Evolutionary conservation across 768 basidiomycete genomes (phyloP), one percentile per base, ranked within the genome.

Genomic region (Kwoniella pini): DNA sequence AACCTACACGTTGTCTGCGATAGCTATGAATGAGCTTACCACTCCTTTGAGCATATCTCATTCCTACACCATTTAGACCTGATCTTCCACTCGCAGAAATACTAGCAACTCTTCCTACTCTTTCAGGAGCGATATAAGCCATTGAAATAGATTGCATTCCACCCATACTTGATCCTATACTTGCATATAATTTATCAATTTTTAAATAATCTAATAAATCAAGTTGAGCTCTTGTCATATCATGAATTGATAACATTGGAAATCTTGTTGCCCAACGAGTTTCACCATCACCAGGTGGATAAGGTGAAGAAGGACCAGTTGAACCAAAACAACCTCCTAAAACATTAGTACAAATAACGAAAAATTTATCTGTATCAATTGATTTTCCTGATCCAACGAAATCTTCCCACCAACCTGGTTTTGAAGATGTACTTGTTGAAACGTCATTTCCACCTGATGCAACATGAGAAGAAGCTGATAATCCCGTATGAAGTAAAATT

Each of bases 371-470:
- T 5, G 96, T 98, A 81, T 99, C 96, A 40, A 99, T 82, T 10
- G 94, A 86, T 70, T 88, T 91, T 51, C 91, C 91, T 3, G 95
- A 92, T 0, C 96, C 96, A 66, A 99, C 93, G 80, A 98, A 99
- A 71, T 89, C 88, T 80, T 98, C 90, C 96, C 96, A 99, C 96
- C 96, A 99, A 3, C 96, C 95, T 9, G 88, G 86, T 68, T 95
- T 99, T 3, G 81, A 77, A 3, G 82, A 72, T 0, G 92, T 92
- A 21, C 89, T 87, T 2, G 91, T 90, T 0, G 93, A 91, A 1
- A 78, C 75, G 19, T 65, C 75, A 49, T 76, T 78, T 1, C 77
- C 77, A 12, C 57, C 45, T 7, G 70, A 72, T 2, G 75, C 75
- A 54, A 76, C 77, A 80, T 99, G 96, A 0, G 93, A 96, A 1